Percentiles rank a stretch among this genome's conserved stretches.
These are phyloP conservation scores for Boletus edulis DNA, from an alignment of 768 basidiomycete genomes.

Conservation along the genomic window DNA sequence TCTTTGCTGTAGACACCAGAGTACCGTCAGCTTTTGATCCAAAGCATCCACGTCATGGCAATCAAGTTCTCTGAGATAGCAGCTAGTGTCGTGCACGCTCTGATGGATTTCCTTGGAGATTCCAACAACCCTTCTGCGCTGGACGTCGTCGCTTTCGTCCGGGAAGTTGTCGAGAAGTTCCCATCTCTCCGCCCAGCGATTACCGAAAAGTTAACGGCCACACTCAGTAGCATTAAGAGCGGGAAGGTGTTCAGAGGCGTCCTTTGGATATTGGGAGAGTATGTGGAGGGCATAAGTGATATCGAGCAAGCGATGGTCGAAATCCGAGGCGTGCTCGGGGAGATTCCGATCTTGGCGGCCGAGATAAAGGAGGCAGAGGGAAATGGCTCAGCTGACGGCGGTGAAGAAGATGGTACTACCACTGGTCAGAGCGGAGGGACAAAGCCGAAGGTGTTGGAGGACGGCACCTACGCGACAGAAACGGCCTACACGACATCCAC, in stretches of 20 bases:
- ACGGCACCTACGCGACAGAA: constrained; percentile 98
- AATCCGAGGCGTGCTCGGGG: constrained; percentile 83
- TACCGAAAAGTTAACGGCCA: constrained; percentile 78
- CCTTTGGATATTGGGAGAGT: constrained; percentile 98
- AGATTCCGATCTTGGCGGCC: constrained; percentile 94
- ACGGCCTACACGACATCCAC: constrained; percentile 75
- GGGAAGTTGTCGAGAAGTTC: constrained; percentile 98
- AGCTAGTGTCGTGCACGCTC: constrained; percentile 88
- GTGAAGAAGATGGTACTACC: constrained; percentile 40
- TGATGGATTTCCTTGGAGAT: constrained; percentile 94
- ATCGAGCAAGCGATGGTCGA: constrained; percentile 74
- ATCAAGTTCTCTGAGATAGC: constrained; percentile 97
- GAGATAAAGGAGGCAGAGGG: constrained; percentile 75
- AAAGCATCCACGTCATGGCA: constrained; percentile 94
- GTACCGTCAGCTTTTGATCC: constrained; percentile 94
- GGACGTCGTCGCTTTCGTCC: constrained; percentile 88
- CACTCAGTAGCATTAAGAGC: constrained; percentile 85
- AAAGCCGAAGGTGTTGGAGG: constrained; percentile 81
- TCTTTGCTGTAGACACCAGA: constrained; percentile 67
- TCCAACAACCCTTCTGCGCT: constrained; percentile 93
- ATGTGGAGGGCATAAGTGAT: constrained; percentile 64
- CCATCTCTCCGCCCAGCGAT: constrained; percentile 80
- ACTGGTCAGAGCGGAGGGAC: constrained; percentile 41
- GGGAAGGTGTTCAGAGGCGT: constrained; percentile 97
- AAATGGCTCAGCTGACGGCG: constrained; percentile 47